phyloP scores from a whole-genome alignment of 345 rosid genomes.

The Eucalyptus pauciflora region DNA sequence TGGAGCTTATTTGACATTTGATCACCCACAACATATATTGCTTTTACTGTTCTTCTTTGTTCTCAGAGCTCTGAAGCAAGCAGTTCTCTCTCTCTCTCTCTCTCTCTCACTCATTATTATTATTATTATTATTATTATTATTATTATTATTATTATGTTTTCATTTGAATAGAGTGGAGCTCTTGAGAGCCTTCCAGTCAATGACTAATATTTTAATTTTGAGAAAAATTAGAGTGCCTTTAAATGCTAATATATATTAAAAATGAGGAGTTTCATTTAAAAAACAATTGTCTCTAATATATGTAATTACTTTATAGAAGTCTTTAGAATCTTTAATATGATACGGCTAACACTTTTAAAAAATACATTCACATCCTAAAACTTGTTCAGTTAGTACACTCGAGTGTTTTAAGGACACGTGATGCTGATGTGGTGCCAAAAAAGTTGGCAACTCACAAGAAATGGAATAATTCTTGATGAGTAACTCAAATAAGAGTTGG shows the following conservation, averaged over 20 bases:
- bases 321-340: background rate
- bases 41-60: background rate
- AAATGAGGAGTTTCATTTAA: background rate
- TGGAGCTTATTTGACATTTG: background rate
- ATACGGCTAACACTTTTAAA: background rate
- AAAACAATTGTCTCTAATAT: background rate
- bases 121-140: too few species aligned
- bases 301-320: background rate
- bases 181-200: background rate
- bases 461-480: background rate
- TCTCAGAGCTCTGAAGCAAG: background rate
- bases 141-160: too few species aligned
- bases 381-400: background rate
- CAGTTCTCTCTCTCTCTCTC: background rate
- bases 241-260: background rate
- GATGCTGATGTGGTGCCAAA: background rate
- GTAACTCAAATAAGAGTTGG: background rate
- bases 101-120: too few species aligned
- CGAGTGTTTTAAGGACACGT: fast-evolving
- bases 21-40: background rate
- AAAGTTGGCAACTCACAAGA: background rate
- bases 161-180: background rate
- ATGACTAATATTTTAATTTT: background rate
- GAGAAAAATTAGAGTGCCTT: background rate
- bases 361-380: background rate